Evolutionary conservation across 2,329 filamentous ascomycete species (phyloP), one percentile per base, ranked within the genome.

Genomic region (Xylariaceae sp.): DNA sequence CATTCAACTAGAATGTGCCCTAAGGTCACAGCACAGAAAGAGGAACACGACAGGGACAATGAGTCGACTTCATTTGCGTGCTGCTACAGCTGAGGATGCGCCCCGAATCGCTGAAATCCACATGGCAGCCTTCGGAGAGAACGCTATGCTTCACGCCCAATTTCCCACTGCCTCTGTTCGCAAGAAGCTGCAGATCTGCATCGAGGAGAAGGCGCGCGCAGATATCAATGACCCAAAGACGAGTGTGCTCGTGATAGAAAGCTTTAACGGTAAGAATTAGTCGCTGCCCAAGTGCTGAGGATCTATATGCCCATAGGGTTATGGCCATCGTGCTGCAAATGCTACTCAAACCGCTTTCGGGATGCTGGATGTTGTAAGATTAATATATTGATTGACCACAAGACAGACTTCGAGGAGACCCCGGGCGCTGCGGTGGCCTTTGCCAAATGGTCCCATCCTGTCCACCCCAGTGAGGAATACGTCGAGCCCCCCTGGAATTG

Each of bases 51-150:
- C n/a, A n/a, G n/a, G n/a, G n/a, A n/a, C n/a, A n/a, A n/a, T n/a
- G n/a, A n/a, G n/a, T n/a, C n/a, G n/a, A n/a, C n/a, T n/a, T n/a
- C n/a, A n/a, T n/a, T n/a, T n/a, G n/a, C n/a, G n/a, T n/a, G n/a
- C n/a, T n/a, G n/a, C n/a, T n/a, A n/a, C n/a, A n/a, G n/a, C n/a
- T n/a, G n/a, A n/a, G n/a, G 57, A 61, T n/a, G 56, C 57, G n/a
- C 17, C 39, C 21, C 55, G 59, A 19, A 61, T 60, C 43, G 50
- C 53, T 11, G 57, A 58, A 22, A 62, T 60, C 44, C 58, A 60
- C 45, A 56, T 58, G 52, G 47, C 51, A 4, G 52, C 53, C 11
- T 61, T 61, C 34, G 42, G 44, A 4, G 42, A 44, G 3, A 61
- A 60, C 43, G 47, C 48, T 8, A 56, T 60, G 58, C 54, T 60